Evolutionary conservation across 768 basidiomycete genomes (phyloP).

Genomic region (Chiua virens): DNA sequence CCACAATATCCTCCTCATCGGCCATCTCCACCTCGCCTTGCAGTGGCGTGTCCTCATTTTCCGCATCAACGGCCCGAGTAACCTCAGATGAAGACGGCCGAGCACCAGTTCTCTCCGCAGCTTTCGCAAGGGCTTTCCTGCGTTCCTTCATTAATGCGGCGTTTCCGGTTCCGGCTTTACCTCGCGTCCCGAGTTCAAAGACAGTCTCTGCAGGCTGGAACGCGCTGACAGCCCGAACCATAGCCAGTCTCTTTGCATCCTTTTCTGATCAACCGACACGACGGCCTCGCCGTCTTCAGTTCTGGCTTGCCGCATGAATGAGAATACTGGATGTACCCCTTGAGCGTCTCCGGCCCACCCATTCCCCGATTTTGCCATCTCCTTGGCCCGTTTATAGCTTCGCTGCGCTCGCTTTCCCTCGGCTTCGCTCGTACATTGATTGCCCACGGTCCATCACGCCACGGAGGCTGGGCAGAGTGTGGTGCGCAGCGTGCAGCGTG

Average conservation of each 20-base stretch:
- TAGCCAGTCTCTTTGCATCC: conserved; percentile 52
- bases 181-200: conserved; percentile 83
- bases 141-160: conserved; percentile 86
- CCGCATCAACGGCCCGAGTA: conserved; percentile 35
- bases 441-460: conserved; percentile 90
- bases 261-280: conserved; percentile 36
- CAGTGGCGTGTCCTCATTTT: conserved; percentile 31
- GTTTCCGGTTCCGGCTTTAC: conserved; percentile 53
- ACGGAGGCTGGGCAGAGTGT: conserved; percentile 62
- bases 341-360: conserved; percentile 67
- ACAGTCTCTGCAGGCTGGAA: conserved; percentile 90
- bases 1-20: conserved; percentile 74
- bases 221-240: conserved; percentile 73
- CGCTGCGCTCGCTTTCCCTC: conserved; percentile 85
- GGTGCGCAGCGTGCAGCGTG: conserved; percentile 61
- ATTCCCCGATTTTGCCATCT: conserved; percentile 65
- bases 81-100: conserved; percentile 29
- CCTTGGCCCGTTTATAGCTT: conserved; percentile 88
- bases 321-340: conserved; percentile 68
- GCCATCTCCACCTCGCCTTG: conserved; percentile 60
- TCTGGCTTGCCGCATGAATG: conserved; percentile 41
- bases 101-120: conserved; percentile 47
- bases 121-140: conserved; percentile 71
- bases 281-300: conserved; percentile 27
- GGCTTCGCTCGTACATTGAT: conserved; percentile 90